phyloP scores from a whole-genome alignment of 495 filamentous ascomycete genomes.

The Aspergillus egyptiacus region DNA sequence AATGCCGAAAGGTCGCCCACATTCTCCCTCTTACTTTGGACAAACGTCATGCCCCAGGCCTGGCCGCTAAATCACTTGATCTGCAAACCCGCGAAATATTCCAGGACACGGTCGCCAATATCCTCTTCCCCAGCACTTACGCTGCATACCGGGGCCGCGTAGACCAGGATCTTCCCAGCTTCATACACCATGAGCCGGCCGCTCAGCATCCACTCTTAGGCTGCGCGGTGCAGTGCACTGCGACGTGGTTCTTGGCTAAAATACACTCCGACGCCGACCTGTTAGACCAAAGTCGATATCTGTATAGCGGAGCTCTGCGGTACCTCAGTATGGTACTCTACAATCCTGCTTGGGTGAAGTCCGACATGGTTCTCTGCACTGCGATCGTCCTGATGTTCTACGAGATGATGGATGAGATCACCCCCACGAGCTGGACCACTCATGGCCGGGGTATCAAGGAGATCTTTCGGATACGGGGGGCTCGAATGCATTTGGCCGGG shows the following conservation, averaged over 20 bases:
- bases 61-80: background rate
- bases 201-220: background rate
- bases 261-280: background rate
- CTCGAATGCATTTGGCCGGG: background rate
- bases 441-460: background rate
- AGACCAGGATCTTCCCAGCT: background rate
- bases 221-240: slow-evolving; percentile 1
- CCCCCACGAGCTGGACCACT: background rate
- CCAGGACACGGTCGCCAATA: background rate
- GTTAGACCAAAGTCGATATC: slow-evolving; percentile 1
- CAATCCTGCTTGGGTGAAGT: background rate
- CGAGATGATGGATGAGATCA: background rate
- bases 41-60: too few species aligned
- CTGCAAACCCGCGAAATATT: slow-evolving; percentile 1
- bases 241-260: background rate
- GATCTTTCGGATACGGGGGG: background rate
- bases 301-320: background rate
- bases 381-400: background rate
- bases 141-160: background rate
- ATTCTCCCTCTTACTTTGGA: too few species aligned
- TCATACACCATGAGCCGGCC: background rate
- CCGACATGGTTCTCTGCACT: background rate
- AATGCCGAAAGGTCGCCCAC: too few species aligned
- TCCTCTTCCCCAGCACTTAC: background rate
- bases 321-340: background rate